Evolutionary conservation across 192 early-diverging fungal genomes (phyloP).

Genomic region (Podila epicladia): DNA sequence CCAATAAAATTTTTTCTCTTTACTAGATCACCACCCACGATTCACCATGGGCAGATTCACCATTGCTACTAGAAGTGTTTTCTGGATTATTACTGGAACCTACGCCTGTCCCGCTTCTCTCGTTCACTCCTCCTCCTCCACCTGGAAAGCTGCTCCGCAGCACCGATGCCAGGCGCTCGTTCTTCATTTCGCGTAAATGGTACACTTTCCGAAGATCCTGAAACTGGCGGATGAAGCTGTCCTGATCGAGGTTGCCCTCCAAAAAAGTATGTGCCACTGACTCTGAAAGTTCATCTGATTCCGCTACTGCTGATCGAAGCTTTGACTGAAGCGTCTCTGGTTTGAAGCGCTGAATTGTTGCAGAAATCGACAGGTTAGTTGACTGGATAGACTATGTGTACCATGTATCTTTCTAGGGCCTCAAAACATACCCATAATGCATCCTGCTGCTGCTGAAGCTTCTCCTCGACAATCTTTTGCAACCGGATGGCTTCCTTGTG

Average conservation of each 20-base stretch:
- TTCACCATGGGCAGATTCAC: not conserved
- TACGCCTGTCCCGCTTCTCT: not conserved
- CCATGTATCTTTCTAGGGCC: not conserved
- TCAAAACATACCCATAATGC: constrained; percentile 52
- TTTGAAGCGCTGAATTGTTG: constrained; percentile 51
- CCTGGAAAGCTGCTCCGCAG: constrained; percentile 23
- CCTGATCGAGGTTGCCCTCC: constrained; percentile 61
- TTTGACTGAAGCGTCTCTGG: constrained; percentile 55
- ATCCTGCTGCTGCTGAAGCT: constrained; percentile 57
- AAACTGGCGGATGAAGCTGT: constrained; percentile 59
- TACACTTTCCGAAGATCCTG: constrained; percentile 65
- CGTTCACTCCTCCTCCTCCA: not conserved
- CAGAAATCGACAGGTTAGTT: not conserved
- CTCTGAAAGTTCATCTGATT: constrained; percentile 65
- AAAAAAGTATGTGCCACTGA: constrained; percentile 61
- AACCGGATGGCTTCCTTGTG: constrained; percentile 43
- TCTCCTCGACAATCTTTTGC: constrained; percentile 48
- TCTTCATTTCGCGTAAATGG: constrained; percentile 61
- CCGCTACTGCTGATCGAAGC: constrained; percentile 54
- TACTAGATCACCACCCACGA: constrained; percentile 4
- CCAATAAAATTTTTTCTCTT: constrained; percentile 56
- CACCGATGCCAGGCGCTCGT: constrained; percentile 44
- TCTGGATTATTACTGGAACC: not conserved
- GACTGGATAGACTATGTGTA: too few species aligned
- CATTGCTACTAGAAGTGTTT: not conserved